These are phyloP conservation scores for Podospora australis DNA, from an alignment of 495 filamentous ascomycete species.

Conservation along the genomic window DNA sequence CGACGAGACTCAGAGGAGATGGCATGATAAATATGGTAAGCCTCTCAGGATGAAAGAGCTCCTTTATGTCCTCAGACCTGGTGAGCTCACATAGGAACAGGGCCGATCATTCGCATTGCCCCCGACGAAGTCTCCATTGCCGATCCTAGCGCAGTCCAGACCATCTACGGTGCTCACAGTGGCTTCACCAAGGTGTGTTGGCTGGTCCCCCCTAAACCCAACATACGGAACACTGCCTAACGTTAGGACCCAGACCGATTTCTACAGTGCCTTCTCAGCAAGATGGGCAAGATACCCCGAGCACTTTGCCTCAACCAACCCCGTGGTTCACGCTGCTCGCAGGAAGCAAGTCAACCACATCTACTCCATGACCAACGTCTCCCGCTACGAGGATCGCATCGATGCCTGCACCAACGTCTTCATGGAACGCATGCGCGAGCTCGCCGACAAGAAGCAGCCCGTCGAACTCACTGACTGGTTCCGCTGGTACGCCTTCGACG, in stretches of 20 bases:
- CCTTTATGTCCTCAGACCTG: background rate
- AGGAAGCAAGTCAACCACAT: background rate
- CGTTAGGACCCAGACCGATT: background rate
- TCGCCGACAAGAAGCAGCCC: background rate
- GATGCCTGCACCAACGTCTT: background rate
- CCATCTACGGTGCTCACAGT: constrained; percentile 1
- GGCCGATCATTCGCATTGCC: constrained; percentile 13
- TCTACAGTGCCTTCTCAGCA: background rate
- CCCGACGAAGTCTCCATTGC: constrained; percentile 3
- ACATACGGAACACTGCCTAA: background rate
- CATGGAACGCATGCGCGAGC: background rate
- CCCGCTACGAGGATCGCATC: background rate
- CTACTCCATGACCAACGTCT: constrained; percentile 2
- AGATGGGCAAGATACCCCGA: background rate
- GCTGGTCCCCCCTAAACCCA: background rate
- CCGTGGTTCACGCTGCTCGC: background rate
- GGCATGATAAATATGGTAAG: constrained; percentile 6
- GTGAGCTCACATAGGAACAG: background rate
- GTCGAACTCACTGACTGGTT: background rate
- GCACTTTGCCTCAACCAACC: background rate
- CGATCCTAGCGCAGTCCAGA: constrained; percentile 3
- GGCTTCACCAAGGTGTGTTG: constrained; percentile 2
- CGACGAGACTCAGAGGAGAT: background rate
- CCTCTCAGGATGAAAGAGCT: background rate
- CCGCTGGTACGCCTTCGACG: constrained; percentile 1